phyloP scores from a whole-genome alignment of 2,329 filamentous ascomycete species.

The Ramularia endophylla region DNA sequence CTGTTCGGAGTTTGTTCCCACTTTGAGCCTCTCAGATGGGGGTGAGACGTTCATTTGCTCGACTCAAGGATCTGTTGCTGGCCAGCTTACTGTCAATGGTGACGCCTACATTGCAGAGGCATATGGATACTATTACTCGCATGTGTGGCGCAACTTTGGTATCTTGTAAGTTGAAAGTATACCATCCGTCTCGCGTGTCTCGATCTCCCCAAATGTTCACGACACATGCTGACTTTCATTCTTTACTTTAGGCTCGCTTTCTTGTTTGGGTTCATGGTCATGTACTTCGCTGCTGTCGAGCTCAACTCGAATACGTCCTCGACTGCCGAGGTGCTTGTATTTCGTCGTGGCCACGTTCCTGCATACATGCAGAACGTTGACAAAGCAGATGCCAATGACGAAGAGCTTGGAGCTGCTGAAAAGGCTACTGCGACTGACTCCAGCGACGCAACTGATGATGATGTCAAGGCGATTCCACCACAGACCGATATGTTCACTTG shows the following conservation, averaged over 20 bases:
- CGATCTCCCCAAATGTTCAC: too few relatives aligned
- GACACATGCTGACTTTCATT: too few relatives aligned
- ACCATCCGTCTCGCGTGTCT: too few relatives aligned
- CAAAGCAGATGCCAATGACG: conserved; percentile 30
- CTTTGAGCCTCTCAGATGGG: conserved; percentile 27
- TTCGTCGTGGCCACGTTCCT: conserved; percentile 42
- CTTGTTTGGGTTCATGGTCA: conserved; percentile 55
- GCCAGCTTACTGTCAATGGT: conserved; percentile 34
- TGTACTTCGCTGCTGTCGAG: conserved; percentile 61
- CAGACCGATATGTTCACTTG: conserved; percentile 44
- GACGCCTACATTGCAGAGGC: conserved; percentile 30
- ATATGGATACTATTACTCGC: conserved; percentile 38
- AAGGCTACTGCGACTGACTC: conserved; percentile 18
- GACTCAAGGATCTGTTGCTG: conserved; percentile 34
- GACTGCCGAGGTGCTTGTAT: conserved; percentile 65
- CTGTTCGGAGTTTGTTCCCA: conserved; percentile 35
- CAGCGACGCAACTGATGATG: conserved; percentile 22
- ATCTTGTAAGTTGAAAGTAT: too few relatives aligned
- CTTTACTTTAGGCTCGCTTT: too few relatives aligned
- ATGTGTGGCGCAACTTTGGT: conserved; percentile 56
- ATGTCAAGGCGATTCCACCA: conserved; percentile 35
- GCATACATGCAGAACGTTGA: conserved; percentile 31
- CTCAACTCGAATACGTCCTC: conserved; percentile 57
- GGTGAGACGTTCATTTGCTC: conserved; percentile 34
- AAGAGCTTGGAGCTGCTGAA: conserved; percentile 30